Base-by-base conservation (phyloP, 225 moss, liverwort and hornwort genomes). In the Lunularia cruciata region DNA sequence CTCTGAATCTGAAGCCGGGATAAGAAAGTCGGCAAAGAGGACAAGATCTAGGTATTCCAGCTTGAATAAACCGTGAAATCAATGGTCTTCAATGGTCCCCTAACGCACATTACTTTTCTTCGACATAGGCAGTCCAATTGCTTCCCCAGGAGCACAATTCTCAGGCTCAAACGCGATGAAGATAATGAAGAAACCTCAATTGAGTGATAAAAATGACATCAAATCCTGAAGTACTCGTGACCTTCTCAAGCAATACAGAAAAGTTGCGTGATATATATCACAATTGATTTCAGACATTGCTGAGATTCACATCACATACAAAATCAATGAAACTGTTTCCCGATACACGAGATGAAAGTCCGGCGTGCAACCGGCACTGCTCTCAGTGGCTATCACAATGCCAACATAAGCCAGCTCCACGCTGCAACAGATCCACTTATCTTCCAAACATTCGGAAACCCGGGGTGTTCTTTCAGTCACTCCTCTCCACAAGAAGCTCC, bases 101-200 rank as follows among this genome's bases (percentile, higher is more conserved):
- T 20, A 20, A 70, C 15, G 74, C 25, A 70, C 74, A 79, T 79
- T 37, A 53, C 53, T 27, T 8, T 51, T 53, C 7, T n/a, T 30
- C 51, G 37, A 72, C 33, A 23, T 7, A 28, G 42, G 27, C 33
- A 28, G 2, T 39, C 47, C 57, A 40, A 60, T 40, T 68, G 20
- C 33, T 46, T 14, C 19, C 34, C 37, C 26, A 13, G 32, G 42
- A 18, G 43, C 35, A 35, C 13, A 64, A 43, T 70, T 38, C 34
- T 28, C 11, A 10, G 15, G 30, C 33, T 55, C n/a, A 6, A n/a
- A n/a, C n/a, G n/a, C n/a, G 34, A 36, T 1, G 13, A 28, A 57
- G 36, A 37, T 38, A 45, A 27, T 28, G 19, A 13, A 31, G 33
- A 51, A 33, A 67, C 26, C 43, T 63, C 8, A 35, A 48, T 32